Evolutionary conservation across 2,329 filamentous ascomycete species (phyloP).

Genomic region (Lomentospora prolificans): DNA sequence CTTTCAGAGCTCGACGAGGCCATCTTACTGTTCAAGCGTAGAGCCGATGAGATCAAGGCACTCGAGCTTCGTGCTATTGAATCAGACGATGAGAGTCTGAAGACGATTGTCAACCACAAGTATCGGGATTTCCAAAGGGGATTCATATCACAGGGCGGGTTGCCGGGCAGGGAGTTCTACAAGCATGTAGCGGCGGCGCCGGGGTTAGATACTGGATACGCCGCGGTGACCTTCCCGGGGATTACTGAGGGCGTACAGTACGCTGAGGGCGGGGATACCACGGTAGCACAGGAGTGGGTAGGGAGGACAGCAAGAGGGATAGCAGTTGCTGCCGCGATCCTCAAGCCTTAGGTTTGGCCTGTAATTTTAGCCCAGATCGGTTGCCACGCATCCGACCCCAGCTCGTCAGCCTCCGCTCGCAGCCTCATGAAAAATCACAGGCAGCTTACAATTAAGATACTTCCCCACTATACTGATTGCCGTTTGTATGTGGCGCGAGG

Average conservation of each 20-base stretch:
- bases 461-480: too few relatives aligned
- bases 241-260: constrained; percentile 59
- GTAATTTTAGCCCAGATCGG: too few relatives aligned
- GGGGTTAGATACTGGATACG: constrained; percentile 35
- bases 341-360: constrained; percentile 22
- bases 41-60: constrained; percentile 22
- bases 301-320: constrained; percentile 24
- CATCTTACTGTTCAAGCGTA: constrained; percentile 25
- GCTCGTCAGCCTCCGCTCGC: too few relatives aligned
- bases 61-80: constrained; percentile 21
- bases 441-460: too few relatives aligned
- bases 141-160: constrained; percentile 36
- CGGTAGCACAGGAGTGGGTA: constrained; percentile 20
- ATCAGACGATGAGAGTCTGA: constrained; percentile 18
- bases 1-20: constrained; percentile 26
- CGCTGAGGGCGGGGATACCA: constrained; percentile 14
- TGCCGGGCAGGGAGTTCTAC: constrained; percentile 34
- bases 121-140: constrained; percentile 38
- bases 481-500: too few relatives aligned
- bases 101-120: constrained; percentile 32
- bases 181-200: constrained; percentile 37
- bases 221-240: constrained; percentile 36
- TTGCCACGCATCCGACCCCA: too few relatives aligned
- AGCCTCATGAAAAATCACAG: too few relatives aligned
- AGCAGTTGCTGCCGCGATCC: constrained; percentile 22